Conservation (phyloP, 2,329 filamentous ascomycete genomes). For the Annulohypoxylon truncatum region DNA sequence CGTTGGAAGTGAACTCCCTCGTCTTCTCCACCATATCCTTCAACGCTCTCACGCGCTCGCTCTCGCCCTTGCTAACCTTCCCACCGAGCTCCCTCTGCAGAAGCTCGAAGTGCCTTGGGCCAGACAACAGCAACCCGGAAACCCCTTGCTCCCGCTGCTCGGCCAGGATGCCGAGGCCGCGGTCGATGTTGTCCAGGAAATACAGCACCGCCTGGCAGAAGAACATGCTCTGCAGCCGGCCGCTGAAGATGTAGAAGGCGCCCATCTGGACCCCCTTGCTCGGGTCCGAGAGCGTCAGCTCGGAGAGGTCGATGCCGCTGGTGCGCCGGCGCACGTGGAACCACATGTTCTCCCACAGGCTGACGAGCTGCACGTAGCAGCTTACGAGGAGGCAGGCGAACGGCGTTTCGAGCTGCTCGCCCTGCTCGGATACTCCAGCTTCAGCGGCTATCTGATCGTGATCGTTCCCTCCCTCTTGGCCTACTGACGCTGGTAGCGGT, state of each 20-base stretch:
- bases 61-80: background rate
- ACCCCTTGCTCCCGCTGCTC: constrained; percentile 20
- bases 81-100: constrained; percentile 33
- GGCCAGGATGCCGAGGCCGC: constrained; percentile 32
- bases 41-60: constrained; percentile 16
- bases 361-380: constrained; percentile 39
- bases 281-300: constrained; percentile 19
- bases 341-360: constrained; percentile 36
- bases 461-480: background rate
- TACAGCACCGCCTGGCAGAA: constrained; percentile 36
- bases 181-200: constrained; percentile 38
- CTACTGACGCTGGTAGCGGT: background rate
- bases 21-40: constrained; percentile 29
- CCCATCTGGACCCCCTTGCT: constrained; percentile 37
- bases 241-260: constrained; percentile 35
- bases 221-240: constrained; percentile 35
- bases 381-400: constrained; percentile 36
- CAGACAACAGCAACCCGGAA: constrained; percentile 17
- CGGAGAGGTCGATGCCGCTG: constrained; percentile 10
- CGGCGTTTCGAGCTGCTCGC: constrained; percentile 20
- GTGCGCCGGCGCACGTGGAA: constrained; percentile 23
- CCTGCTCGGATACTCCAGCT: background rate
- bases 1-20: constrained; percentile 14
- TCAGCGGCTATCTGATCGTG: background rate
- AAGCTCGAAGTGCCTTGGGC: constrained; percentile 30